Evolutionary conservation across 2,329 filamentous ascomycete species (phyloP), one percentile per base, ranked within the genome.

Genomic region (Phyllosticta capitalensis): DNA sequence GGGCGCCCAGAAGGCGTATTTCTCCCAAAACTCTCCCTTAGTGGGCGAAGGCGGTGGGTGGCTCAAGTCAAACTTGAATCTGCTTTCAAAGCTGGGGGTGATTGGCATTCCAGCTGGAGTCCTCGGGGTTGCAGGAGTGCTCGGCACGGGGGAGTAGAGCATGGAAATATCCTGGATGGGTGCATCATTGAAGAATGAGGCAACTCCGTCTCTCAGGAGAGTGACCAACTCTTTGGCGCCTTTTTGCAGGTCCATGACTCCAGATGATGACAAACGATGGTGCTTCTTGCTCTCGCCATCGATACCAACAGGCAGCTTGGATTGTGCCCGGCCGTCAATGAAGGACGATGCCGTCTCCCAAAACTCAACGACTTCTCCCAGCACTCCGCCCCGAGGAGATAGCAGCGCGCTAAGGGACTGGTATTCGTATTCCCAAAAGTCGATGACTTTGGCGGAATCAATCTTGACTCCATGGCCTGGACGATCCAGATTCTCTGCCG

Each of bases 261-360:
- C 87, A 64, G 89, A 83, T 17, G 81, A 76, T 0, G 90, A 87
- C 21, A 99, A 79, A 33, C 85, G 83, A 71, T 97, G 92, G 67
- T 97, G 91, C 38, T 84, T 80, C 54, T 83, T 82, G 59, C 90
- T 95, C 68, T 91, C 87, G 21, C 88, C 88, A 62, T 92, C 89
- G 67, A 90, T 89, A 9, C 90, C 92, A 49, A 82, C 79, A 0
- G 94, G 92, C 58, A 99, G 77, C 14, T 83, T 83, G 63, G 83
- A 85, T 70, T 97, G 92, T 24, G 89, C 88, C 64, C 83, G 90
- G 19, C 92, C 92, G 52, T 90, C 85, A 61, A 97, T 87, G 70
- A 99, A 99, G 0, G 89, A 88, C 67, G 95, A 87, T 0, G 92
- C 86, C 14, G 87, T 94, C 64, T 95, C 89, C 90, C 92, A 96